Base-by-base conservation (phyloP, 2,329 filamentous ascomycete genomes). In the Monosporascus sp. region DNA sequence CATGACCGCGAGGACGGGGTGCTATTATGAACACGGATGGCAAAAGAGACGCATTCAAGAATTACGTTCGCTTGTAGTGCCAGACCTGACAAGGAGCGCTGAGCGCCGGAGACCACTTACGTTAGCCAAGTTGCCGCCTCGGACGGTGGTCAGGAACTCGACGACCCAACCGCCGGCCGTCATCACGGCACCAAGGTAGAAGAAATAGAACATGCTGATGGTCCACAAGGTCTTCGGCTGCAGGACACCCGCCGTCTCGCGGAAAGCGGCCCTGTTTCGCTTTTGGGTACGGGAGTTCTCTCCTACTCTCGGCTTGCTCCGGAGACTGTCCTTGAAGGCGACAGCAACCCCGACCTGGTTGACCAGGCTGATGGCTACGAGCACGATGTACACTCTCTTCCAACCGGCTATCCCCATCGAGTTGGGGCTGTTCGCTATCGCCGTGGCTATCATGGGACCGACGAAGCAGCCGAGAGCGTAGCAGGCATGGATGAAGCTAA, bases 401-500 rank as follows among this genome's bases (percentile, higher is more conserved):
- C 82, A 86, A 6, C 67, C 70, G 22, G 60, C 57, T 19, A 62
- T 55, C 7, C 52, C 56, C 37, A 55, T 47, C 7, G 58, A 48
- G 1, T 68, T 66, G 1, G 59, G 45, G 4, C 60, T 63, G 1
- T 63, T 68, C 0, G 80, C 79, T n/a, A 84, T 70, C 0, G 73
- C 73, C 0, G 76, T 80, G 0, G 76, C 75, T 2, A 77, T 74
- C 47, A 87, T 81, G 0, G 83, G 83, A 0, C 76, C 78, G 4
- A 82, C 72, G 2, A 86, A 72, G 47, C 78, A 79, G 0, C 84
- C 83, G 0, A 78, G 74, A 61, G 73, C 73, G 59, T 84, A 87
- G 74, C 81, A 82, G 8, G 82, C 84, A 56, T 87, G 84, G 17
- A 87, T 84, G 51, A 86, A 79, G 0, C 81, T 79, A 0, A 87